Conservation (phyloP, 805 yeast genomes). For the Metschnikowia dekortorum region DNA sequence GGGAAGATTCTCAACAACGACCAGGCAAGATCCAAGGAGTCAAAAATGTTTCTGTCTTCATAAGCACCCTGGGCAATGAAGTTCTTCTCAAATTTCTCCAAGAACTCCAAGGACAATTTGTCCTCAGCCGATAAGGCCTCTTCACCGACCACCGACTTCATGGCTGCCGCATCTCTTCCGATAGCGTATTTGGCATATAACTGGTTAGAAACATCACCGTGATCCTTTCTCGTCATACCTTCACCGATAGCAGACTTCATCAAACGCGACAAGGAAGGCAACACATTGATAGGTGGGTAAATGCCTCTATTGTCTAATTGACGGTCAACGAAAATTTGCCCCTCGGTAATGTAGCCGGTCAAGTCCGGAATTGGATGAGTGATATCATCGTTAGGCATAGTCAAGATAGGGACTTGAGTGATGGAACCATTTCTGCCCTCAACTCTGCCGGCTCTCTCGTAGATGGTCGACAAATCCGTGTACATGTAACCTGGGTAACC, state of each 20-base stretch:
- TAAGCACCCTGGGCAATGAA: slow-evolving; percentile 96
- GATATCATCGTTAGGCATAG: slow-evolving; percentile 99
- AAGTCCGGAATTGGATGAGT: slow-evolving; percentile 99
- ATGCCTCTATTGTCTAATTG: slow-evolving; percentile 94
- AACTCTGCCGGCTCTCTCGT: slow-evolving; percentile 99
- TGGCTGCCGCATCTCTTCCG: slow-evolving; percentile 99
- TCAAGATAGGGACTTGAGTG: slow-evolving; percentile 96
- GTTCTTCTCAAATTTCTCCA: slow-evolving; percentile 95
- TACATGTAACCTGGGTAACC: slow-evolving; percentile 99
- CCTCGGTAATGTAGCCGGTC: slow-evolving; percentile 99
- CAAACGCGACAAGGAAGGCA: slow-evolving; percentile 95
- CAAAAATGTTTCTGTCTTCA: slow-evolving; percentile 91
- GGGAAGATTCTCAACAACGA: slow-evolving; percentile 96
- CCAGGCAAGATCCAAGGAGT: slow-evolving; percentile 98
- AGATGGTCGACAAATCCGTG: slow-evolving; percentile 97
- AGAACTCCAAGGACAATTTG: slow-evolving; percentile 92
- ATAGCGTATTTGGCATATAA: slow-evolving; percentile 98
- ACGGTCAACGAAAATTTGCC: slow-evolving; percentile 97
- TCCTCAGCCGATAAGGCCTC: slow-evolving; percentile 98
- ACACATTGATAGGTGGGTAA: slow-evolving; percentile 97
- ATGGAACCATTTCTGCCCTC: slow-evolving; percentile 99
- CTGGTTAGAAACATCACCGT: slow-evolving; percentile 98
- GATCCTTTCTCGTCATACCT: slow-evolving; percentile 99
- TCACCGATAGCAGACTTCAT: slow-evolving; percentile 99
- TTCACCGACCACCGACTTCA: slow-evolving; percentile 99